phyloP scores from a whole-genome alignment of 805 yeast genomes.

The Candida maesae region DNA sequence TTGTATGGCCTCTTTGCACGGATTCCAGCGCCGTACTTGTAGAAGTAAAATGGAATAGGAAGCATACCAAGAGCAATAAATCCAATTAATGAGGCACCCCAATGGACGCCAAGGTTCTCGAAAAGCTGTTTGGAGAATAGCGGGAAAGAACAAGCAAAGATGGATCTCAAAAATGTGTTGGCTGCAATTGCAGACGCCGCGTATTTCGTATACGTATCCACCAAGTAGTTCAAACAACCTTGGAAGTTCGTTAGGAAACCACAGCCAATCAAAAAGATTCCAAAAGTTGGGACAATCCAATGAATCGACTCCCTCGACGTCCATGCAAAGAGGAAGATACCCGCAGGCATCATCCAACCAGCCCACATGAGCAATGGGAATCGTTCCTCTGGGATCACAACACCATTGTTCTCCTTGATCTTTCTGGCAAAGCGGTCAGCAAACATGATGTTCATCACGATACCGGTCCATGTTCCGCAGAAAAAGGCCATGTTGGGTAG shows the following conservation, averaged over 20 bases:
- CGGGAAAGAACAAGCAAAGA: conserved; percentile 61
- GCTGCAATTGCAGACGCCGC: conserved; percentile 68
- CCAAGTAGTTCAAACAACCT: conserved; percentile 55
- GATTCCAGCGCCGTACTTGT: conserved; percentile 41
- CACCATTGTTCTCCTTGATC: conserved; percentile 39
- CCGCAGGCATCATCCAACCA: conserved; percentile 44
- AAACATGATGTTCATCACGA: conserved; percentile 30
- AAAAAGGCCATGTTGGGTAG: conserved; percentile 36
- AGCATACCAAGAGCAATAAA: conserved; percentile 46
- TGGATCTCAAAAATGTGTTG: conserved; percentile 54
- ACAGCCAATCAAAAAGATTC: conserved; percentile 47
- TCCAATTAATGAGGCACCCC: conserved; percentile 55
- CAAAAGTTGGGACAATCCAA: conserved; percentile 58
- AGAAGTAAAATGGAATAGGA: conserved; percentile 56
- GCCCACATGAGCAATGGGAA: conserved; percentile 49
- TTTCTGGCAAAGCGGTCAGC: conserved; percentile 31
- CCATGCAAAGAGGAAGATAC: conserved; percentile 64
- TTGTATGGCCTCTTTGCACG: conserved; percentile 27
- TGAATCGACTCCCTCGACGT: conserved; percentile 41
- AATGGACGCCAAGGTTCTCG: conserved; percentile 42
- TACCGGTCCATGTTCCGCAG: conserved; percentile 35
- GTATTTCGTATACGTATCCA: conserved; percentile 53
- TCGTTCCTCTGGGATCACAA: conserved; percentile 57
- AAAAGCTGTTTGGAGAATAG: conserved; percentile 53
- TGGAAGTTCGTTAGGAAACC: conserved; percentile 57